phyloP scores from a whole-genome alignment of 305 asterid species.

The Fraxinus latifolia region DNA sequence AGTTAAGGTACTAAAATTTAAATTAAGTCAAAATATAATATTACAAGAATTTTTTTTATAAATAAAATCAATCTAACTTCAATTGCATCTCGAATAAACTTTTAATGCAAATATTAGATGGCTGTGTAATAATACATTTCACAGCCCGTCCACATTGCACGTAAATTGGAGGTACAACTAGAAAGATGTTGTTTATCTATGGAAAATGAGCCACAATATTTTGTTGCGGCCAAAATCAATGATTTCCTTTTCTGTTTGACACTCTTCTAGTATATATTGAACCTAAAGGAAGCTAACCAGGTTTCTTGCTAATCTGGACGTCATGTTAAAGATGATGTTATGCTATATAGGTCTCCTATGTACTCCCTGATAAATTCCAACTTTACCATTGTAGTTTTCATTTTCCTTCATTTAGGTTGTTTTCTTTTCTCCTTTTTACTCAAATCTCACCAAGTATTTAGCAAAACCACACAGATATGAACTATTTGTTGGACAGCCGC shows the following conservation, averaged over 20 bases:
- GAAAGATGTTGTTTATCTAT: not conserved
- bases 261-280: not conserved
- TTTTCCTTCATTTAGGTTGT: conserved; percentile 12
- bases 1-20: not conserved
- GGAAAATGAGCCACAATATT: not conserved
- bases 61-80: not conserved
- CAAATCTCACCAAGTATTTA: conserved; percentile 14
- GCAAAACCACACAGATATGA: conserved; percentile 59
- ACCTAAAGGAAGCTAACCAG: conserved; percentile 4
- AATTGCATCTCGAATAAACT: not conserved
- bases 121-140: not conserved
- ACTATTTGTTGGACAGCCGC: conserved; percentile 99
- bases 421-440: conserved; percentile 18
- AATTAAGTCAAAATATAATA: not conserved
- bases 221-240: not conserved
- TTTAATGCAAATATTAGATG: not conserved
- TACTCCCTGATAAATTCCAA: conserved; percentile 13
- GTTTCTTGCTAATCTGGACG: conserved; percentile 11
- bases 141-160: not conserved
- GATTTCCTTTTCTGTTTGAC: conserved; percentile 18
- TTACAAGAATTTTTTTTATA: not conserved
- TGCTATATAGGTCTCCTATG: not conserved
- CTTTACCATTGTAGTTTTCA: conserved; percentile 6
- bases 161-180: not conserved
- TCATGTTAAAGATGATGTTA: conserved; percentile 5